Conservation (phyloP, 148 eudicot genomes). For the Chenopodium quinoa region DNA sequence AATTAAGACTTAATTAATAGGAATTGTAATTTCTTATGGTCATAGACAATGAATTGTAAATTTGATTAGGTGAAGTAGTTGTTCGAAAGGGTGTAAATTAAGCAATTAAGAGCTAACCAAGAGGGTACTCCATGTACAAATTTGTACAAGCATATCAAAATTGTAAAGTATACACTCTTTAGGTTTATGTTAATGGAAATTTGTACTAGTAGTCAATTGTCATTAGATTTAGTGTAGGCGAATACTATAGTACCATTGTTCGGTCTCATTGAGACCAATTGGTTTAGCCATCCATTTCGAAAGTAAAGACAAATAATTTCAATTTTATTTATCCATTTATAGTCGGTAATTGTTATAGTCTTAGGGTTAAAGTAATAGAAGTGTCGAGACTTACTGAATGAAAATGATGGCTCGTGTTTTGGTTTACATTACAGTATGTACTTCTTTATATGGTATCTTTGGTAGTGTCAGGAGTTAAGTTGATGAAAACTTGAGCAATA, state of each 20-base stretch:
- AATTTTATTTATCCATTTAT: neutral
- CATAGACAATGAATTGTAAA: neutral
- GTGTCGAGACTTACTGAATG: too few relatives aligned
- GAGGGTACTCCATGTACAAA: neutral
- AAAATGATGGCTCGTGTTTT: too few relatives aligned
- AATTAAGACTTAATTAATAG: neutral
- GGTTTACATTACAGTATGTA: too few relatives aligned
- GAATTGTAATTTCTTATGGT: neutral
- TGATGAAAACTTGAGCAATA: too few relatives aligned
- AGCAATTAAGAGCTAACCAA: neutral
- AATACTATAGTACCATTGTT: neutral
- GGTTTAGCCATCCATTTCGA: neutral
- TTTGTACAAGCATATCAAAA: neutral
- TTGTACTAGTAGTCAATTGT: neutral
- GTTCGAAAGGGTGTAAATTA: neutral
- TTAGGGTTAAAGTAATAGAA: too few relatives aligned
- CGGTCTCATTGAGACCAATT: neutral
- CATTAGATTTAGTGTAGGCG: neutral
- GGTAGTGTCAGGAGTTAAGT: too few relatives aligned
- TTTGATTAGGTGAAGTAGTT: conserved; percentile 4
- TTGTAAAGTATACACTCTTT: neutral
- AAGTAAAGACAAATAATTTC: too few relatives aligned
- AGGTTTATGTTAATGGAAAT: neutral
- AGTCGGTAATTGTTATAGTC: too few relatives aligned
- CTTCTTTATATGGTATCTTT: too few relatives aligned